Percentiles rank a stretch among this genome's conserved stretches.
phyloP scores from a whole-genome alignment of 495 filamentous ascomycete species.

The Talaromyces stipitatus region DNA sequence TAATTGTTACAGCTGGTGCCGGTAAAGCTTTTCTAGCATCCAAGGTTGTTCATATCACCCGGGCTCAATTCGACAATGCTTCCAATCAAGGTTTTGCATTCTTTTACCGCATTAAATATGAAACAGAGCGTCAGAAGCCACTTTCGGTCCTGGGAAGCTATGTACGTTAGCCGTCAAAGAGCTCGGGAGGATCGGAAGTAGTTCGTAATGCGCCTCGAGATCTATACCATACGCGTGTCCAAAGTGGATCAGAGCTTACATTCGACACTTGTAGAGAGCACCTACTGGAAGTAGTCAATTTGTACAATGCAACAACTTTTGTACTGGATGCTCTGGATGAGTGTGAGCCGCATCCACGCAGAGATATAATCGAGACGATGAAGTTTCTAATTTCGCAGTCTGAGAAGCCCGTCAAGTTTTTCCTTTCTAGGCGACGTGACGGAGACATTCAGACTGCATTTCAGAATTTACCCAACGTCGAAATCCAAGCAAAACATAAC shows the following conservation, averaged over 20 bases:
- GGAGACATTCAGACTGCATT: constrained; percentile 20
- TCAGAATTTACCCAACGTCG: constrained; percentile 17
- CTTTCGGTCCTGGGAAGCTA: constrained; percentile 26
- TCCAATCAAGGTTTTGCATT: constrained; percentile 25
- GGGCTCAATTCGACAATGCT: constrained; percentile 3
- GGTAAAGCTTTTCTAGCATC: constrained; percentile 32
- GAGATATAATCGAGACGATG: constrained; percentile 23
- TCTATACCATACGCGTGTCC: constrained; percentile 7
- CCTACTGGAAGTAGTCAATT: constrained; percentile 10
- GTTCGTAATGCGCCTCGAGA: constrained; percentile 11
- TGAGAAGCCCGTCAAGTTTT: constrained; percentile 26
- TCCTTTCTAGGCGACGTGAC: constrained; percentile 39
- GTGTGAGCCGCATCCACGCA: constrained; percentile 21
- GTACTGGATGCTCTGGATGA: constrained; percentile 44
- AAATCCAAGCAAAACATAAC: constrained; percentile 26
- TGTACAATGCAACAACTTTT: constrained; percentile 18
- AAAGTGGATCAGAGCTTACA: constrained; percentile 12
- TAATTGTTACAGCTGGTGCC: constrained; percentile 16
- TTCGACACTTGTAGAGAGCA: constrained; percentile 16
- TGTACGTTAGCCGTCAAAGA: constrained; percentile 28
- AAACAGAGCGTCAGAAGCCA: constrained; percentile 19
- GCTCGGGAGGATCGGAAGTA: background rate
- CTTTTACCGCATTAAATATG: constrained; percentile 34
- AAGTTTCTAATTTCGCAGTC: constrained; percentile 17
- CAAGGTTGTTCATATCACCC: constrained; percentile 21